Evolutionary conservation across 2,329 filamentous ascomycete genomes (phyloP).

Genomic region (Didymella pinodella): DNA sequence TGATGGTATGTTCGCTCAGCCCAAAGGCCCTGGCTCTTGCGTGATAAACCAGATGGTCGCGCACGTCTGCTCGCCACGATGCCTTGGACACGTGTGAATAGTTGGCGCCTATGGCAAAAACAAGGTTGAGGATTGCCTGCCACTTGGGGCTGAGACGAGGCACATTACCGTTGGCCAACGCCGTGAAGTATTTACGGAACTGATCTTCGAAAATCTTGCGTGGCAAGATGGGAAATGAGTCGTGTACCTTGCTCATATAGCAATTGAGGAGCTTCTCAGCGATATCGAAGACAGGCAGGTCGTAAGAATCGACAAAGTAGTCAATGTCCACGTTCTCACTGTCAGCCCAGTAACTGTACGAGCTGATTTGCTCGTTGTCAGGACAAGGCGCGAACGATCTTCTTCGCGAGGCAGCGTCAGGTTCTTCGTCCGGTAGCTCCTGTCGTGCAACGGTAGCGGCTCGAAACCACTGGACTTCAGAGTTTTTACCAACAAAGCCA

Average conservation of each 20-base stretch:
- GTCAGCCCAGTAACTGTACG: constrained; percentile 47
- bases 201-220: constrained; percentile 45
- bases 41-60: constrained; percentile 52
- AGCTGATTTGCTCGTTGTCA: constrained; percentile 40
- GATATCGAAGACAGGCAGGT: constrained; percentile 42
- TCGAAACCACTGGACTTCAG: constrained; percentile 46
- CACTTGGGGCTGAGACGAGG: constrained; percentile 40
- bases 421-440: constrained; percentile 28
- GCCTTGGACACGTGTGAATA: constrained; percentile 48
- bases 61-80: constrained; percentile 34
- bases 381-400: constrained; percentile 12
- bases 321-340: constrained; percentile 35
- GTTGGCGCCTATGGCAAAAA: constrained; percentile 55
- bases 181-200: constrained; percentile 44
- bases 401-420: constrained; percentile 12
- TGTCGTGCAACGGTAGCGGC: constrained; percentile 32
- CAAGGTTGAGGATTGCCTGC: constrained; percentile 53
- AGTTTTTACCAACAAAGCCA: constrained; percentile 46
- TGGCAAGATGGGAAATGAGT: constrained; percentile 50
- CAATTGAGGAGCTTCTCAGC: constrained; percentile 46
- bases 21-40: constrained; percentile 49
- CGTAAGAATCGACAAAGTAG: constrained; percentile 41
- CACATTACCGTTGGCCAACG: constrained; percentile 29
- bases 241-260: constrained; percentile 52
- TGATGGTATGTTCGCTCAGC: constrained; percentile 38